Base-by-base conservation (phyloP, 2,329 filamentous ascomycete species). In the Tothia fuscella region DNA sequence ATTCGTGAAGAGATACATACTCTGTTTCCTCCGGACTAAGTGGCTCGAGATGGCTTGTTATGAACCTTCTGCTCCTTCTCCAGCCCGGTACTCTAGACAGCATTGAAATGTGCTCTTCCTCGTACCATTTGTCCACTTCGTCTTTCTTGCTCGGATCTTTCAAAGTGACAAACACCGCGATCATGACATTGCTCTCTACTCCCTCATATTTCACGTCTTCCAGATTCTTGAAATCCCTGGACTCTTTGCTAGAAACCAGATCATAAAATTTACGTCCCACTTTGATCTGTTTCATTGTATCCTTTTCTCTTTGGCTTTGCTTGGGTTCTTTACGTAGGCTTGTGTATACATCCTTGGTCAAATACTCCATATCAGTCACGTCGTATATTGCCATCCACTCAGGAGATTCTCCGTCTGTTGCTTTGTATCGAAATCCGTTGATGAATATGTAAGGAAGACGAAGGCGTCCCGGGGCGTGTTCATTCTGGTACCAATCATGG, bases 401-500 rank as follows among this genome's bases (percentile, higher is more conserved):
- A 1, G 83, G 85, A 17, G 53, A 53, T 7, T 62, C 49, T 38
- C 42, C 42, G 56, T 89, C 82, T 13, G 65, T 72, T 6, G 82
- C 80, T 20, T 70, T 72, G 63, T 87, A 93, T 32, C 86, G 80
- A 51, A 91, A 79, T 45, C 86, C 86, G 58, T 85, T 91, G 50
- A 64, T 57, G 25, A 44, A 46, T 56, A 88, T 78, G 52, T 81
- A 78, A 3, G 82, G 76, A 12, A 93, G 65, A 37, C 84, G 80
- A 5, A 93, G 72, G 36, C 86, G 80, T 13, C 78, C 75, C 14
- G 86, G 86, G 41, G 86, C 86, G 63, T 93, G 86, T 65, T 93
- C 86, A 60, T 87, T 91, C 66, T 93, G 88, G 67, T 93, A 93
- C 83, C 84, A 89, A 58, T 93, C 84, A 61, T 93, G 82, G 63